These are phyloP conservation scores for Mortierella claussenii DNA, from an alignment of 192 early-diverging fungal genomes.

Conservation along the genomic window DNA sequence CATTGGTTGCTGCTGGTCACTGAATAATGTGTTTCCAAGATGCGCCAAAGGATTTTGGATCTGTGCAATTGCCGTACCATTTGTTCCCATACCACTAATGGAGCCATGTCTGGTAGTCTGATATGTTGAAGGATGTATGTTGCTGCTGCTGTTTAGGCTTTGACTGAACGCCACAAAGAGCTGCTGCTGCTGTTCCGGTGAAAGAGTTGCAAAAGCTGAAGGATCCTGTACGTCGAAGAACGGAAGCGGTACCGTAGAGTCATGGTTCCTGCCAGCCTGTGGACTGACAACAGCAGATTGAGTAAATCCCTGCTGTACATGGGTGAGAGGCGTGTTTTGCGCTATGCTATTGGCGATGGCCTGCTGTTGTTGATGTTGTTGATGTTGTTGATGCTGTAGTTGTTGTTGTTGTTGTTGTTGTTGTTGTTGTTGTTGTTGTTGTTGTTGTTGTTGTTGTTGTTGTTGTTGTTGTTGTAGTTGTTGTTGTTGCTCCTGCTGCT, in stretches of 20 bases:
- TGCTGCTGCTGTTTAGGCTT: constrained; percentile 2
- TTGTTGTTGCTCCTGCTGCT: constrained; percentile 6
- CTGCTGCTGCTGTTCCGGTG: constrained; percentile 28
- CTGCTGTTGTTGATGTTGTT: background rate
- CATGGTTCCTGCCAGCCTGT: no score
- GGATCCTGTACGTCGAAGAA: constrained; percentile 21
- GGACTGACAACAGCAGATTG: no score
- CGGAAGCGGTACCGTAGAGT: background rate
- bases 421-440: background rate
- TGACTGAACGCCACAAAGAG: constrained; percentile 33
- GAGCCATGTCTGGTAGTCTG: constrained; percentile 1
- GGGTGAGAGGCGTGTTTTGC: no score
- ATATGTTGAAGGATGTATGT: background rate
- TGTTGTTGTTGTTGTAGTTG: constrained; percentile 12
- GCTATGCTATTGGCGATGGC: no score
- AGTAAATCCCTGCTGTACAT: no score
- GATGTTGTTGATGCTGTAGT: background rate
- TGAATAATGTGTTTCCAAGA: constrained; percentile 8
- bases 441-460: background rate
- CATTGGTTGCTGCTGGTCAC: constrained; percentile 12
- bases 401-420: background rate
- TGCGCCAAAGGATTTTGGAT: background rate
- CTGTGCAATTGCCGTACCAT: no score
- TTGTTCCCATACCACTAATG: background rate
- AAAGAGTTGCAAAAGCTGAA: constrained; percentile 16